phyloP scores from a whole-genome alignment of 495 filamentous ascomycete species.

The Penicillium taxi region DNA sequence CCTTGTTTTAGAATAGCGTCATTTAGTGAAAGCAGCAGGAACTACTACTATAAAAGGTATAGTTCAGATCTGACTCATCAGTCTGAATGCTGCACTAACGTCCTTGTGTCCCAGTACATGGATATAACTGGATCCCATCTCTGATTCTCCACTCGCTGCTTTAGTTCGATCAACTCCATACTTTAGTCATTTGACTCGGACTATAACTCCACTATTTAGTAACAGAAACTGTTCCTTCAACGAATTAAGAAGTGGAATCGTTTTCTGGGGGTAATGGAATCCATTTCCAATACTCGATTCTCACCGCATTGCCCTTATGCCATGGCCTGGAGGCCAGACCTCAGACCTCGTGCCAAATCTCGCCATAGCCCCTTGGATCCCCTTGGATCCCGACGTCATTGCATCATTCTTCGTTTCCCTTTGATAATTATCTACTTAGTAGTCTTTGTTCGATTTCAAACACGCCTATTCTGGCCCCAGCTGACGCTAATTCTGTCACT shows the following conservation, averaged over 20 bases:
- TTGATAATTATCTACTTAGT: too few relatives aligned
- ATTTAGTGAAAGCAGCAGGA: slow-evolving; percentile 10
- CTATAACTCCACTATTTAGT: slow-evolving; percentile 15
- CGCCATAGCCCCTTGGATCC: background rate
- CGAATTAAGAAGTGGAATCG: slow-evolving; percentile 10
- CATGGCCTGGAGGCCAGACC: too few relatives aligned
- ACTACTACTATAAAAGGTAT: background rate
- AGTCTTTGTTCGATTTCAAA: too few relatives aligned
- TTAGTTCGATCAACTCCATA: slow-evolving; percentile 1
- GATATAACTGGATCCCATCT: slow-evolving; percentile 4
- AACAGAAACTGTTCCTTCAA: slow-evolving; percentile 27
- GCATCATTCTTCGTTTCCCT: too few relatives aligned
- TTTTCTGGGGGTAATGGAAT: slow-evolving; percentile 25
- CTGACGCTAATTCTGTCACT: too few relatives aligned
- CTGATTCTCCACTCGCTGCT: slow-evolving; percentile 9
- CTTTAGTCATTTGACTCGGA: slow-evolving; percentile 25
- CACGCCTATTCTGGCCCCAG: too few relatives aligned
- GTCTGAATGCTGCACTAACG: slow-evolving; percentile 8
- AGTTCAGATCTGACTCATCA: slow-evolving; percentile 4
- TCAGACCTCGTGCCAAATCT: too few relatives aligned
- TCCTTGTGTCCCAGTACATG: background rate
- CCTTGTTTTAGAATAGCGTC: slow-evolving; percentile 10
- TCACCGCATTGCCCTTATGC: slow-evolving; percentile 12
- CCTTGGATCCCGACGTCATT: too few relatives aligned
- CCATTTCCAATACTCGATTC: slow-evolving; percentile 4